A percentile compares a stretch with the other conserved stretches of the same genome.
Evolutionary conservation across 805 yeast genomes (phyloP).

Genomic region (Wickerhamia fluorescens): DNA sequence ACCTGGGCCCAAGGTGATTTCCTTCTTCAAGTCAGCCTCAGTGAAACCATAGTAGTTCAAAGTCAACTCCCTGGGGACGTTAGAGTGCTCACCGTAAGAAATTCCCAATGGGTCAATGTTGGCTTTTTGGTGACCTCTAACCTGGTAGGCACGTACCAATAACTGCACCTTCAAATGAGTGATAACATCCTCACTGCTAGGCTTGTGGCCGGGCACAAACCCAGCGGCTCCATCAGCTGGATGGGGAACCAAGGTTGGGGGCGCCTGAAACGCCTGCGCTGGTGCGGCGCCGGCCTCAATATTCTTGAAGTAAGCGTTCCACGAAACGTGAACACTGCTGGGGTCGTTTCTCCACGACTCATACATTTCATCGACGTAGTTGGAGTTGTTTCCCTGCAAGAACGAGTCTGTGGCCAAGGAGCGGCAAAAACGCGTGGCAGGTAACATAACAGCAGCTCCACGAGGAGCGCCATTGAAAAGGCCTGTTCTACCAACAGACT

Average conservation of each 20-base stretch:
- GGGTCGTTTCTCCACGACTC: slow-evolving; percentile 92
- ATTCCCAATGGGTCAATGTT: slow-evolving; percentile 93
- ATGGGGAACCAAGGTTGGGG: slow-evolving; percentile 82
- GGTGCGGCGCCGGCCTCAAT: slow-evolving; percentile 65
- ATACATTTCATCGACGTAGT: slow-evolving; percentile 97
- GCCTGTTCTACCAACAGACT: slow-evolving; percentile 8
- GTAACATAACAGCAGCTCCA: no score
- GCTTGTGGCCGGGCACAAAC: slow-evolving; percentile 47
- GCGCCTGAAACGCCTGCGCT: slow-evolving; percentile 77
- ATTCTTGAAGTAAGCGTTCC: slow-evolving; percentile 96
- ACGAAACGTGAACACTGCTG: slow-evolving; percentile 82
- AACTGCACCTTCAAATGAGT: slow-evolving; percentile 93
- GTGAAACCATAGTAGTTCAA: slow-evolving; percentile 89
- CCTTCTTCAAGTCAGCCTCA: slow-evolving; percentile 74
- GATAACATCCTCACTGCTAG: slow-evolving; percentile 56
- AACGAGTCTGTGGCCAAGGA: slow-evolving; percentile 44
- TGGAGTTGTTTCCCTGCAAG: slow-evolving; percentile 76
- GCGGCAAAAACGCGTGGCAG: slow-evolving; percentile 4
- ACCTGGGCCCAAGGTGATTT: slow-evolving; percentile 94
- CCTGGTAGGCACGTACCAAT: slow-evolving; percentile 97
- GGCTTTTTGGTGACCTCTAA: slow-evolving; percentile 95
- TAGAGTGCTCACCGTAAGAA: slow-evolving; percentile 66
- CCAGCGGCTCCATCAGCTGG: slow-evolving; percentile 68
- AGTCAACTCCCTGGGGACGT: slow-evolving; percentile 78
- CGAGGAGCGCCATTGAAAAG: no score